Base-by-base conservation (phyloP, 1,139 yeast species). In the Zygosaccharomyces pseudobailii region DNA sequence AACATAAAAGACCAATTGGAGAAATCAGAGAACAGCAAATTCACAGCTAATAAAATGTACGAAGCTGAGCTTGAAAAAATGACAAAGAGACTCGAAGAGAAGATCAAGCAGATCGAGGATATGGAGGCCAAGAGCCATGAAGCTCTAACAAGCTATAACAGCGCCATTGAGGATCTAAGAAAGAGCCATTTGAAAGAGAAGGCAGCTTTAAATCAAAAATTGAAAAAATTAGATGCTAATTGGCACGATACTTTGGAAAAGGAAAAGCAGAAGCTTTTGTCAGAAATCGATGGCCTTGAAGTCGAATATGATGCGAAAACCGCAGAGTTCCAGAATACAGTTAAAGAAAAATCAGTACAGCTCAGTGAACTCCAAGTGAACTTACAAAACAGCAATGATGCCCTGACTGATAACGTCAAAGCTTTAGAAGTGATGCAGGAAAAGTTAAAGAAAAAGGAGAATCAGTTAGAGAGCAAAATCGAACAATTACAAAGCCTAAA, bases 171-270 rank as follows among this genome's bases (percentile, higher is more conserved):
- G 8, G 49, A 36, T 10, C 19, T 40, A 7, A 45, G 40, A 24
- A 33, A 42, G 21, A n/a, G 31, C 4, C 28, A 27, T 28, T 20
- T 17, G 10, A 40, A 36, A 30, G 42, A 45, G 19, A 43, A 43
- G 36, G 40, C 31, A 7, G 43, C 39, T 10, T 35, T 43, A 13
- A 37, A 27, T 5, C 24, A 27, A 38, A 39, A 36, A 28, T 28
- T 43, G 31, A 44, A 40, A 40, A 34, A 36, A 22, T 22, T 41
- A 20, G 38, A 43, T 27, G 17, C 25, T 3, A 38, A 40, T 8
- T 48, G 48, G 48, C 48, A 45, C 10, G 32, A 31, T 8, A 43
- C 33, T 30, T 24, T 45, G 17, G 51, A 48, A 17, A 47, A 48
- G 23, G 42, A 40, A 36, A 40, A 46, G 8, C 44, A 38, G 23